phyloP scores from a whole-genome alignment of 345 rosid species.

The Microthlaspi erraticum region DNA sequence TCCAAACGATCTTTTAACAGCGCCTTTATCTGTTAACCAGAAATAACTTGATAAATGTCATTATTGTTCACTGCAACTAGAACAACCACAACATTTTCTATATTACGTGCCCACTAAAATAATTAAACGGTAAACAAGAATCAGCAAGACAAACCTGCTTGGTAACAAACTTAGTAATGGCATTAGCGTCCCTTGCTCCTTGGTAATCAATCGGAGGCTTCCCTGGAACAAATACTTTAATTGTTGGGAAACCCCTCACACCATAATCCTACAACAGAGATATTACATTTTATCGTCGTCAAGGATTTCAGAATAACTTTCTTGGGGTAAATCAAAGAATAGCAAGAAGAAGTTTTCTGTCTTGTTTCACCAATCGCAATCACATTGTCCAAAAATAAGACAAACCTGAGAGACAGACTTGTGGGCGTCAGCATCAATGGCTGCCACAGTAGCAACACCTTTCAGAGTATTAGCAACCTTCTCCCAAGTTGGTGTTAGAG shows the following conservation, averaged over 20 bases:
- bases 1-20: conserved; percentile 80
- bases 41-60: neutral
- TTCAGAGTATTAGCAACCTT: conserved; percentile 78
- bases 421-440: conserved; percentile 94
- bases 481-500: conserved; percentile 94
- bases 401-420: conserved; percentile 89
- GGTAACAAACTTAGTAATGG: conserved; percentile 74
- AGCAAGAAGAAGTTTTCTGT: neutral
- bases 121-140: neutral
- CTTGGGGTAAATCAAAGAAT: neutral
- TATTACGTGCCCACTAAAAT: neutral
- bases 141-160: conserved; percentile 59
- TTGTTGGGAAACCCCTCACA: conserved; percentile 89
- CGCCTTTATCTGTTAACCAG: conserved; percentile 62
- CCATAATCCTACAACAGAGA: conserved; percentile 72
- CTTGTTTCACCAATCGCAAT: neutral
- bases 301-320: neutral
- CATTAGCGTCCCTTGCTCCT: conserved; percentile 90
- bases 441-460: conserved; percentile 92
- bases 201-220: conserved; percentile 88
- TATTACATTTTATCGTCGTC: neutral
- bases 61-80: neutral
- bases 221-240: conserved; percentile 88
- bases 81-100: conserved; percentile 10
- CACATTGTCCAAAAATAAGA: neutral